Conservation (phyloP, 2,329 filamentous ascomycete genomes). For the Phyllosticta capitalensis region DNA sequence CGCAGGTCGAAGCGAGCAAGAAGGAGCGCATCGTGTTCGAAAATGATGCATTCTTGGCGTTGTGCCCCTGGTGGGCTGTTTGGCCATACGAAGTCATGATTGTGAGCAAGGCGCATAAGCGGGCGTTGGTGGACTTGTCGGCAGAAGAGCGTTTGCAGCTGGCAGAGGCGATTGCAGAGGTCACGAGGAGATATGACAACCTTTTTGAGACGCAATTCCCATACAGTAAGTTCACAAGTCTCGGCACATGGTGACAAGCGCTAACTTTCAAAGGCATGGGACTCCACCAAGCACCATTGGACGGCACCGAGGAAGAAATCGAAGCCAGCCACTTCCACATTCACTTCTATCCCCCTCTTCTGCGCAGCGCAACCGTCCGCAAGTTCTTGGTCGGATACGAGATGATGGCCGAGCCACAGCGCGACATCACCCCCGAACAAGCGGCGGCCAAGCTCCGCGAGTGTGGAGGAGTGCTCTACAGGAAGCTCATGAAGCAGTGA, state of each 20-base stretch:
- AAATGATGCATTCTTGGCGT: slow-evolving; percentile 72
- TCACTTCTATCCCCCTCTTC: slow-evolving; percentile 92
- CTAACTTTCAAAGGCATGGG: slow-evolving; percentile 57
- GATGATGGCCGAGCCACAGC: slow-evolving; percentile 92
- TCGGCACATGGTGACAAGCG: not conserved
- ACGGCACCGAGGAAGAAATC: slow-evolving; percentile 71
- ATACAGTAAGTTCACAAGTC: slow-evolving; percentile 56
- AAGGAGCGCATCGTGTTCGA: slow-evolving; percentile 79
- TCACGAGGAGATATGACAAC: slow-evolving; percentile 90
- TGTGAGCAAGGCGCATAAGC: slow-evolving; percentile 72
- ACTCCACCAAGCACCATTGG: slow-evolving; percentile 86
- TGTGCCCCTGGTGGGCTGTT: slow-evolving; percentile 95
- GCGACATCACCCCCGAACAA: slow-evolving; percentile 96
- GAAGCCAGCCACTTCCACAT: slow-evolving; percentile 84
- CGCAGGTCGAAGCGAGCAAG: slow-evolving; percentile 69
- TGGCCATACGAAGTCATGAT: slow-evolving; percentile 98
- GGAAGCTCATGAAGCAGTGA: slow-evolving; percentile 40
- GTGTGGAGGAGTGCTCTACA: slow-evolving; percentile 76
- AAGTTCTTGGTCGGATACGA: slow-evolving; percentile 92
- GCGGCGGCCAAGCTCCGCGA: slow-evolving; percentile 67
- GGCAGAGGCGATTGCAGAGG: slow-evolving; percentile 76
- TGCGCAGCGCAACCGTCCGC: slow-evolving; percentile 84
- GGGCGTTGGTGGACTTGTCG: slow-evolving; percentile 73
- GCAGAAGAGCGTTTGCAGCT: slow-evolving; percentile 61
- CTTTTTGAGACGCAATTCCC: slow-evolving; percentile 94